Base-by-base conservation (phyloP, 768 basidiomycete species). In the Chalciporus chontae region DNA sequence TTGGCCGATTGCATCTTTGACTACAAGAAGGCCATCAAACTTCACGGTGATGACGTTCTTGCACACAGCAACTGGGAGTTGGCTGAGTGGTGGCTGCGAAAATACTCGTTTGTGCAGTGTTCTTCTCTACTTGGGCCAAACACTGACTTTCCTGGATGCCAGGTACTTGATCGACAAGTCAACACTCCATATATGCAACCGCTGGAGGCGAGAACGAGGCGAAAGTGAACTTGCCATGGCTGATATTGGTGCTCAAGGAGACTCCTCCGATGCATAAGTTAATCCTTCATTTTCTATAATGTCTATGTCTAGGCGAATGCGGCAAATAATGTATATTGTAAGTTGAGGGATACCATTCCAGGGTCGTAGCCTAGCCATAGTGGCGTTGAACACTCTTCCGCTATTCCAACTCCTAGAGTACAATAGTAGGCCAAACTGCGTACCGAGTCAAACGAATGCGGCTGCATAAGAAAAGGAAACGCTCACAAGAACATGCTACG, bases 1-100 rank as follows among this genome's bases (percentile, higher is more conserved):
- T 70, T 96, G 13, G 80, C 85, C 0, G 90, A 92, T 52, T 90
- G 87, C 58, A 70, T 93, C 24, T 75, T 85, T 52, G 85, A 89
- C 52, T 85, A 90, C 54, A 74, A 86, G 27, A 71, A 67, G 21
- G 78, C 80, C 4, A 76, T 90, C 11, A 85, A 78, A 3, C 78
- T 94, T 39, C 93, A 96, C 51, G 92, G 91, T 11, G 90, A 95
- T 56, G 94, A 97, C 60, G 87, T 93, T 18, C 75, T 96, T n/a
- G 84, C 85, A 4, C 90, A 95, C 58, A 73, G 71, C 38, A 94
- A 90, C 60, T 96, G 94, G 92, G 94, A 97, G 69, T 76, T 96
- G 36, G 75, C 78, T 14, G 92, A 94, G 61, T 73, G 76, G 45
- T 96, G 92, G 82, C 73, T 96, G 40, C 77, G 81, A 49, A 81